Evolutionary conservation across 257 asterid genomes (phyloP).

Genomic region (Nicotiana obtusifolia): DNA sequence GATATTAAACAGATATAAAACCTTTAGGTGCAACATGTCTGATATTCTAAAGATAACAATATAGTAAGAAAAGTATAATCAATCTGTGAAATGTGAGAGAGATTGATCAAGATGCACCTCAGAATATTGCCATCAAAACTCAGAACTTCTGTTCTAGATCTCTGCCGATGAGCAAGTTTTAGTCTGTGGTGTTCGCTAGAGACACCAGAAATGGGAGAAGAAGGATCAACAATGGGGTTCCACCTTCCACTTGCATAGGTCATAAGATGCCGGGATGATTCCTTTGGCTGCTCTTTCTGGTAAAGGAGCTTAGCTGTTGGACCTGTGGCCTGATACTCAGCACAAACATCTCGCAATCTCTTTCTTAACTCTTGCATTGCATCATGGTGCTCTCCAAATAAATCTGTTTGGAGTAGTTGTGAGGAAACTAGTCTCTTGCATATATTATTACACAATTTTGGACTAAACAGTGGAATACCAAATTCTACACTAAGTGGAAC

Average conservation of each 20-base stretch:
- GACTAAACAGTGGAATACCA: slow-evolving; percentile 94
- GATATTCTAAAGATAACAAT: not conserved
- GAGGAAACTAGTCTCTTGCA: slow-evolving; percentile 84
- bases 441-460: slow-evolving; percentile 72
- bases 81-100: slow-evolving; percentile 6
- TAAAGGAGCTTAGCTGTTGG: slow-evolving; percentile 83
- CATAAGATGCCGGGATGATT: slow-evolving; percentile 55
- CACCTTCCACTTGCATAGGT: slow-evolving; percentile 98
- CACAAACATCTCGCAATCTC: slow-evolving; percentile 70
- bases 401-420: slow-evolving; percentile 81
- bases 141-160: slow-evolving; percentile 75
- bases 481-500: slow-evolving; percentile 86
- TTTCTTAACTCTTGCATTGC: slow-evolving; percentile 86
- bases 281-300: slow-evolving; percentile 79
- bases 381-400: slow-evolving; percentile 65
- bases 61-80: not conserved
- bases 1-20: not conserved
- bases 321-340: slow-evolving; percentile 91
- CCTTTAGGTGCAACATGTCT: not conserved
- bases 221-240: slow-evolving; percentile 91
- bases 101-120: slow-evolving; percentile 49
- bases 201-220: slow-evolving; percentile 97
- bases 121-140: slow-evolving; percentile 93
- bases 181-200: slow-evolving; percentile 76
- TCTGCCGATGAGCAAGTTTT: slow-evolving; percentile 87